Percentiles rank a stretch among this genome's conserved stretches.
phyloP scores from a whole-genome alignment of 768 basidiomycete species.

The Lactarius tabidus region DNA sequence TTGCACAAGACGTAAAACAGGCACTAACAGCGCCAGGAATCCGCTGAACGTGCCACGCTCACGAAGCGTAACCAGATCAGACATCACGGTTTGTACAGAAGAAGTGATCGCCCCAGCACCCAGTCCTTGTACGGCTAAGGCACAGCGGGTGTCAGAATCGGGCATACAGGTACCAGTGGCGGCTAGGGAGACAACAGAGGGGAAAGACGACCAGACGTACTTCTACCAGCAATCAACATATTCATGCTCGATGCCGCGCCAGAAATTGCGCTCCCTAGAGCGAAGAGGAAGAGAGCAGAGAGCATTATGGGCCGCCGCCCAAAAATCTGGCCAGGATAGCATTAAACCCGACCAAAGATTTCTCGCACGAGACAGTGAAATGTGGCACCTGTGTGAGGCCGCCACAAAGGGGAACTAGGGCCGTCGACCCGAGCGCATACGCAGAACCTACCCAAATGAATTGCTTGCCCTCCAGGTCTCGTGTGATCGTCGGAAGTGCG shows the following conservation, averaged over 20 bases:
- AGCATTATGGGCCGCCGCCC: constrained; percentile 33
- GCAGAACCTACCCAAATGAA: constrained; percentile 29
- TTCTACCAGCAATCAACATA: constrained; percentile 35
- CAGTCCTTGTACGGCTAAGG: constrained; percentile 30
- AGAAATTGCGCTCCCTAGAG: constrained; percentile 34
- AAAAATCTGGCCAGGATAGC: constrained; percentile 26
- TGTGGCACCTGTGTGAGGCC: constrained; percentile 25
- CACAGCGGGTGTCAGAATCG: too few species aligned
- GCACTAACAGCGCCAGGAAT: constrained; percentile 31
- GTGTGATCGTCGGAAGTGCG: constrained; percentile 32
- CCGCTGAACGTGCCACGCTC: constrained; percentile 34
- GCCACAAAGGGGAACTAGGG: constrained; percentile 30
- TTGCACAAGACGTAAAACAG: too few species aligned
- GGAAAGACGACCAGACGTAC: constrained; percentile 9
- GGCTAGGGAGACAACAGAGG: neutral
- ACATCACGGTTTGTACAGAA: constrained; percentile 32
- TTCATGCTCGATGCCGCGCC: constrained; percentile 34
- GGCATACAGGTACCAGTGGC: neutral
- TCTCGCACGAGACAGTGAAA: neutral
- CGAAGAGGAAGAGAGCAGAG: constrained; percentile 27
- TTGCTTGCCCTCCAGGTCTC: constrained; percentile 27
- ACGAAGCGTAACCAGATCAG: constrained; percentile 35
- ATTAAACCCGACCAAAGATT: neutral
- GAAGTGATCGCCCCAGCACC: constrained; percentile 32
- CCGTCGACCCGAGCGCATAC: constrained; percentile 29